These are phyloP conservation scores for Suhomyces kunorum DNA, from an alignment of 1,139 yeast species.

Conservation along the genomic window DNA sequence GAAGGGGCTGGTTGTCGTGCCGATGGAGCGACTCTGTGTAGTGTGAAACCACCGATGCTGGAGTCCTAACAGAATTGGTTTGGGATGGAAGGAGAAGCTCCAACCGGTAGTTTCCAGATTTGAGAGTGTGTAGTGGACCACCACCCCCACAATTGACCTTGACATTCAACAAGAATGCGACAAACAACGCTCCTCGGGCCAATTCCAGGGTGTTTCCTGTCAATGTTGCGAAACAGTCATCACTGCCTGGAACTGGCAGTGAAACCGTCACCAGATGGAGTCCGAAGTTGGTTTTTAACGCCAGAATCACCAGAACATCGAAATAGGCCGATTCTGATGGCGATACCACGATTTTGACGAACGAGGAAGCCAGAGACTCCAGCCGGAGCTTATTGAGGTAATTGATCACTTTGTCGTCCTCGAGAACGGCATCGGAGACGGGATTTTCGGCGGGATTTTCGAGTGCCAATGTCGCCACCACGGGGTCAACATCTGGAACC, in stretches of 20 bases:
- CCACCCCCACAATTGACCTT: conserved; percentile 28
- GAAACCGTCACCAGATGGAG: conserved; percentile 27
- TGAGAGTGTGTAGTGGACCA: conserved; percentile 29
- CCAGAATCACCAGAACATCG: conserved; percentile 16
- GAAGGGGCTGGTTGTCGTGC: background rate
- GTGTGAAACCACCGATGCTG: background rate
- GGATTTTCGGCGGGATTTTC: conserved; percentile 5
- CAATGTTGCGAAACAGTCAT: conserved; percentile 32
- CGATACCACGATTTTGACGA: conserved; percentile 26
- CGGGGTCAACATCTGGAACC: background rate
- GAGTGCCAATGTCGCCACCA: conserved; percentile 9
- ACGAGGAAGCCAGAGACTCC: conserved; percentile 1
- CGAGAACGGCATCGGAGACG: conserved; percentile 18
- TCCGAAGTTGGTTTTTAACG: conserved; percentile 21
- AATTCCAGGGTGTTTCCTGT: conserved; percentile 27
- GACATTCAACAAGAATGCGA: conserved; percentile 26
- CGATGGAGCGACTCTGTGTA: conserved; percentile 1
- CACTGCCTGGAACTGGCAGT: conserved; percentile 24
- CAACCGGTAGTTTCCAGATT: conserved; percentile 29
- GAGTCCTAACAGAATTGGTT: background rate
- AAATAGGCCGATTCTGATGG: conserved; percentile 31
- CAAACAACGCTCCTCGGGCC: conserved; percentile 26
- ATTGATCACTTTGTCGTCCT: conserved; percentile 24
- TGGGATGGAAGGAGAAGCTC: conserved; percentile 1
- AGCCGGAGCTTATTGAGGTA: conserved; percentile 21